Evolutionary conservation across 805 yeast genomes (phyloP).

Genomic region (Starmerella floricola): DNA sequence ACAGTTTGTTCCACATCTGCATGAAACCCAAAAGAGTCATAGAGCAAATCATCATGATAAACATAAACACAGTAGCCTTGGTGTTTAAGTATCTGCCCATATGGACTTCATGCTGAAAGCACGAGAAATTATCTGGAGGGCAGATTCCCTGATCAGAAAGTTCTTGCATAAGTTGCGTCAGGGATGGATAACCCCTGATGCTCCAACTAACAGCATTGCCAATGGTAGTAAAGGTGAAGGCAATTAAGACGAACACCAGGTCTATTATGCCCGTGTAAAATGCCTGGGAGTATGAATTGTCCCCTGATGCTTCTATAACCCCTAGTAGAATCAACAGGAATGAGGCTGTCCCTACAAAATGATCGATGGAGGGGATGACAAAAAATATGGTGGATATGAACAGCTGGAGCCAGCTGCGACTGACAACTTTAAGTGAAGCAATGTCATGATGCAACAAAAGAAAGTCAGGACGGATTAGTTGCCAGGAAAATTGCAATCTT

Average conservation of each 20-base stretch:
- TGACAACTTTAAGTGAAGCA: constrained; percentile 17
- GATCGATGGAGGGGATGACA: constrained; percentile 6
- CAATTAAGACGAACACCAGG: constrained; percentile 7
- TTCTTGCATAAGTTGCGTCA: constrained; percentile 3
- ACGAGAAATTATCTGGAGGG: constrained; percentile 9
- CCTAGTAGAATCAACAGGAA: constrained; percentile 18
- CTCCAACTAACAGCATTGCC: constrained; percentile 20
- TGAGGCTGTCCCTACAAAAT: constrained; percentile 21
- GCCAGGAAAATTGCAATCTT: neutral
- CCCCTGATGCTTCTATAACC: constrained; percentile 22
- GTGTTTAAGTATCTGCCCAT: constrained; percentile 18
- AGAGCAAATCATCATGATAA: constrained; percentile 18
- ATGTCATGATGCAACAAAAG: constrained; percentile 22
- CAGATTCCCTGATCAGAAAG: constrained; percentile 21
- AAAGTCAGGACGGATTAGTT: constrained; percentile 11
- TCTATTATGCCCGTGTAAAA: constrained; percentile 10
- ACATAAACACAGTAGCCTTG: constrained; percentile 15
- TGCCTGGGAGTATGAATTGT: constrained; percentile 14
- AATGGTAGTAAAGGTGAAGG: constrained; percentile 12
- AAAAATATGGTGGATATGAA: constrained; percentile 18
- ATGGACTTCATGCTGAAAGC: constrained; percentile 14
- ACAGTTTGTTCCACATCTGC: constrained; percentile 7
- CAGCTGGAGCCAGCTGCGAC: constrained; percentile 22
- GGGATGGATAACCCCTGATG: constrained; percentile 20
- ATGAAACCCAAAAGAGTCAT: constrained; percentile 11